Evolutionary conservation across 169 alveolate genomes (phyloP), one percentile per base, ranked within the genome.

Genomic region (Plasmodium knowlesi): DNA sequence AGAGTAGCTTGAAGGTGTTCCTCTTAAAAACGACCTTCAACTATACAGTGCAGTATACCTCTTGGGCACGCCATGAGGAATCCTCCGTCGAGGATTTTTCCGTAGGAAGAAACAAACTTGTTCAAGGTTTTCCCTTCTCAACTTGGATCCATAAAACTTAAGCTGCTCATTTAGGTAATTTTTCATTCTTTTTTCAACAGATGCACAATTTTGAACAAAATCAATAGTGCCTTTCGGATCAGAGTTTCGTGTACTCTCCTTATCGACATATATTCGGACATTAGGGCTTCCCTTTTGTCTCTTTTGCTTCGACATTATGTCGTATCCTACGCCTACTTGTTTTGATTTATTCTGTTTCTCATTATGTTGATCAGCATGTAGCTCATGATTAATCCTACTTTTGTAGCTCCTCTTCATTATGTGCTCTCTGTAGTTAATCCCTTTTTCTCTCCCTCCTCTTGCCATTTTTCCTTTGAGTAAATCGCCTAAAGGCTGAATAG

Each of bases 141-240:
- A 3, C 14, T 84, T 71, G 14, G 74, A 5, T 32, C 92, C 92
- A 43, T 39, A 84, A 28, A 71, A 84, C 71, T 84, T 84, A 70
- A 84, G 72, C 43, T 84, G 92, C 73, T 84, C 92, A 84, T 84
- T 84, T 19, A 84, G 72, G 43, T 84, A 84, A 46, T 84, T 84
- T 19, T 84, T 28, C 92, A 84, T 84, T 71, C 39, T 67, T 67
- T 12, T 41, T 19, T 84, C 92, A 34, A 84, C 19, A 30, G 74
- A 71, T 84, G 37, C 53, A 1, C 28, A 70, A 5, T 71, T 39
- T 37, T 71, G 46, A 71, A 84, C 53, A 37, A 41, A 22, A 70
- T 84, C 83, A 32, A 71, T 67, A 19, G 91, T 30, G 50, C 43
- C 19, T 83, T 61, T 37, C 46, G 70, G 25, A 5, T 81, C 43